Conservation (phyloP, 2,329 filamentous ascomycete species). For the Penicillium capsulatum region DNA sequence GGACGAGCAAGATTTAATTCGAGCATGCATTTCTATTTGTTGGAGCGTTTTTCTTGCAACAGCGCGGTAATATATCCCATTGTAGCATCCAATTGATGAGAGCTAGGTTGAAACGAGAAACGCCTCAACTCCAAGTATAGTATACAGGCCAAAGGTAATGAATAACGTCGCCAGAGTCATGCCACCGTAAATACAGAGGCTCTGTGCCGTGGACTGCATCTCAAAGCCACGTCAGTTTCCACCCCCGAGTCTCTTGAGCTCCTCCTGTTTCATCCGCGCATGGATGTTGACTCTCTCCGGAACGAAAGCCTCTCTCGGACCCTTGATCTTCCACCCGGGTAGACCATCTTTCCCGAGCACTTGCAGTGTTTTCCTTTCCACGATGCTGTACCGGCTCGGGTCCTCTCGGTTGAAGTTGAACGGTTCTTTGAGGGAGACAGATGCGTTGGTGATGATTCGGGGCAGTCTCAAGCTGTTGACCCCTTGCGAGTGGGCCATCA, state of each 20-base stretch:
- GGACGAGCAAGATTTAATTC: not conserved
- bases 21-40: not conserved
- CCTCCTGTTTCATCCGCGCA: conserved; percentile 28
- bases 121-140: too few species aligned
- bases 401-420: conserved; percentile 50
- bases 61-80: too few species aligned
- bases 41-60: too few species aligned
- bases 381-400: conserved; percentile 45
- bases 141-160: conserved; percentile 5
- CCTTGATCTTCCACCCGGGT: conserved; percentile 47
- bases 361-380: conserved; percentile 51
- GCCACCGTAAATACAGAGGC: not conserved
- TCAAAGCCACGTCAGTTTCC: not conserved
- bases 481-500: conserved; percentile 54
- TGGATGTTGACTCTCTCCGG: conserved; percentile 46
- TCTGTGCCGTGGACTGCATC: not conserved
- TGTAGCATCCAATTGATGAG: too few species aligned
- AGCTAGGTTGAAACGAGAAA: too few species aligned
- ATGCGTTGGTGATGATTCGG: conserved; percentile 55
- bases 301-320: conserved; percentile 44
- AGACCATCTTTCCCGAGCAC: conserved; percentile 47
- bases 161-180: not conserved
- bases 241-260: conserved; percentile 37
- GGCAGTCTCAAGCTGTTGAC: conserved; percentile 48
- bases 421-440: conserved; percentile 49